These are phyloP conservation scores for Dillenia turbinata DNA, from an alignment of 164 flowering plant species.

Conservation along the genomic window DNA sequence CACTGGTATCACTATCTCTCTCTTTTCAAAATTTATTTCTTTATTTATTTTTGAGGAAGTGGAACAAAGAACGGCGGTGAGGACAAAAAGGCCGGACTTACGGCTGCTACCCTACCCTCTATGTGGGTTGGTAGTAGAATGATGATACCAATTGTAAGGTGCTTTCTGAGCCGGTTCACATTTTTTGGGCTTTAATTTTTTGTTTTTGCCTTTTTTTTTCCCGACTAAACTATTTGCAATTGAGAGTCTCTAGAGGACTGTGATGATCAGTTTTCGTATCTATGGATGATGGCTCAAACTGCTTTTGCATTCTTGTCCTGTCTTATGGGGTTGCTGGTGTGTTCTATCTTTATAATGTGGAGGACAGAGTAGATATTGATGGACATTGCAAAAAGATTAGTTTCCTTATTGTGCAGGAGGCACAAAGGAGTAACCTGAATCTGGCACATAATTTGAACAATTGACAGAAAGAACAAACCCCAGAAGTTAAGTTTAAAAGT, in stretches of 20 bases:
- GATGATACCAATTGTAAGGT: constrained; percentile 13
- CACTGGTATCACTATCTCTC: constrained; percentile 32
- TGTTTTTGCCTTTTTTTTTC: neutral
- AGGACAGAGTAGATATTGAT: too few relatives aligned
- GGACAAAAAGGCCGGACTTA: constrained; percentile 26
- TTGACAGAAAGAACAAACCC: too few relatives aligned
- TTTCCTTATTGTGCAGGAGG: too few relatives aligned
- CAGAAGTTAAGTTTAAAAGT: too few relatives aligned
- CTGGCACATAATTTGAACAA: too few relatives aligned
- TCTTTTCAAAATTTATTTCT: neutral
- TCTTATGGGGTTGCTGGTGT: too few relatives aligned
- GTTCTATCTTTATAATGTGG: too few relatives aligned
- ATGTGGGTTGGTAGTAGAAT: constrained; percentile 18
- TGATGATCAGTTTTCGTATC: neutral
- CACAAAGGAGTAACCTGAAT: too few relatives aligned
- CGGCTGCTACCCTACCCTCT: constrained; percentile 15
- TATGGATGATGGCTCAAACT: neutral
- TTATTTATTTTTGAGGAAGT: neutral
- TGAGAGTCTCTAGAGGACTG: neutral
- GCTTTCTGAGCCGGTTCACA: constrained; percentile 15
- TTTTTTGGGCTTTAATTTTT: constrained; percentile 1
- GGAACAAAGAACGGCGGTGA: constrained; percentile 14
- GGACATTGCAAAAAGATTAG: too few relatives aligned
- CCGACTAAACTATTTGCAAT: neutral
- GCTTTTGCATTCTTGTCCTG: too few relatives aligned